Evolutionary conservation across 257 asterid species (phyloP).

Genomic region (Fraxinus quadrangulata): DNA sequence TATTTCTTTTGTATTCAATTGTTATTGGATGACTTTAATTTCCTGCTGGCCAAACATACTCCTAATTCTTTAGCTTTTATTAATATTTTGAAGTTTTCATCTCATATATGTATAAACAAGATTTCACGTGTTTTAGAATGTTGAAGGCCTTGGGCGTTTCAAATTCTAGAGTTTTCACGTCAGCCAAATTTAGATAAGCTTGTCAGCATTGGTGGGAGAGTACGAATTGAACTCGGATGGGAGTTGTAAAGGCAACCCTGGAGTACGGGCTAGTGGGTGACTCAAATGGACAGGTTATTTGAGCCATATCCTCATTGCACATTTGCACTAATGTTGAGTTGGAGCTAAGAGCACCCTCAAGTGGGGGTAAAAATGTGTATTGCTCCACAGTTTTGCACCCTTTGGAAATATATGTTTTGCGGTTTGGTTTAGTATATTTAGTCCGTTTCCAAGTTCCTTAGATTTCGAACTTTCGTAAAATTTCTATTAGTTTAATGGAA

Average conservation of each 20-base stretch:
- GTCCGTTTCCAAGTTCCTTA: neutral
- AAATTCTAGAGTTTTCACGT: too few relatives aligned
- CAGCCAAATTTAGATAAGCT: too few relatives aligned
- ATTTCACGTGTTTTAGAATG: too few relatives aligned
- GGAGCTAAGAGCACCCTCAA: neutral
- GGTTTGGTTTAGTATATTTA: too few relatives aligned
- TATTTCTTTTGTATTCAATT: too few relatives aligned
- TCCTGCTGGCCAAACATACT: too few relatives aligned
- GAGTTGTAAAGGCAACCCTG: neutral
- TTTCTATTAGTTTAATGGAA: neutral
- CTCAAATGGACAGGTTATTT: neutral
- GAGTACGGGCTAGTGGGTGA: neutral
- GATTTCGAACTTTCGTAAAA: too few relatives aligned
- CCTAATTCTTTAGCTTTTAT: neutral
- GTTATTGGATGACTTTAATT: neutral
- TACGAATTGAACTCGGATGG: neutral
- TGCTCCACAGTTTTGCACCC: neutral
- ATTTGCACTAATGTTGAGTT: neutral
- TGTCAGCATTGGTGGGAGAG: neutral
- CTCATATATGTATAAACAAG: neutral
- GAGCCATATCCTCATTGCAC: neutral
- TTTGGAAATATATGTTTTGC: neutral
- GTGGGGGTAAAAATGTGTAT: too few relatives aligned
- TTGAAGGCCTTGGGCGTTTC: too few relatives aligned
- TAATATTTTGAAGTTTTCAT: neutral